A percentile compares a stretch with the other conserved stretches of the same genome.
Evolutionary conservation across 352 stramenopile genomes (phyloP).

Genomic region (Pythium dissimile): DNA sequence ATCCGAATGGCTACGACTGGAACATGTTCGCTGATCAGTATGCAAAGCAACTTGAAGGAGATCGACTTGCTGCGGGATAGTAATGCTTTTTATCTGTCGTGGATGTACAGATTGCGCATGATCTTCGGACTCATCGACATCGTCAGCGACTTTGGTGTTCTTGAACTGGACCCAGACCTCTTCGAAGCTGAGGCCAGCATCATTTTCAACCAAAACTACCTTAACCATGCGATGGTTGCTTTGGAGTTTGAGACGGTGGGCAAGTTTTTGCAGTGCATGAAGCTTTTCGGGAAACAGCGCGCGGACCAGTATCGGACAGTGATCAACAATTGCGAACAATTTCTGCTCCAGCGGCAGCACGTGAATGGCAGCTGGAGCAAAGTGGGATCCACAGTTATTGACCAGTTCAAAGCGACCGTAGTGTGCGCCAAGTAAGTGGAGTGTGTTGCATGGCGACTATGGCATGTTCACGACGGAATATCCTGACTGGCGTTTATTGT

Average conservation of each 20-base stretch:
- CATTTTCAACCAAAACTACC: constrained; percentile 65
- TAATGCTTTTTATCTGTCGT: not conserved
- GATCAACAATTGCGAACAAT: constrained; percentile 60
- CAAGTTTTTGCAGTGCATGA: constrained; percentile 76
- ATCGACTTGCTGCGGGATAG: constrained; percentile 7
- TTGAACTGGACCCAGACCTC: constrained; percentile 60
- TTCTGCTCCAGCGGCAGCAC: constrained; percentile 62
- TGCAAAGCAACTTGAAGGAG: constrained; percentile 17
- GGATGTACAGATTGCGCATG: constrained; percentile 63
- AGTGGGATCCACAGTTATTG: constrained; percentile 37
- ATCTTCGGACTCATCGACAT: constrained; percentile 79
- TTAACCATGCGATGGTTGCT: constrained; percentile 70
- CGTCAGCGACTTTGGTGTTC: constrained; percentile 71
- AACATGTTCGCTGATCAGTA: constrained; percentile 69
- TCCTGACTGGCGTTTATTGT: not conserved
- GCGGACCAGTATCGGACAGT: constrained; percentile 34
- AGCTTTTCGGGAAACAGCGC: constrained; percentile 52
- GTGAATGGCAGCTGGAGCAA: constrained; percentile 77
- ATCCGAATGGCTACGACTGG: constrained; percentile 61
- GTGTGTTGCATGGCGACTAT: not conserved
- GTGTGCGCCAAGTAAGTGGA: constrained; percentile 78
- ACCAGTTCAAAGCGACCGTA: constrained; percentile 82
- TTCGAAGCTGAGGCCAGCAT: constrained; percentile 73
- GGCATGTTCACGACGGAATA: not conserved
- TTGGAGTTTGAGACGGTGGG: constrained; percentile 74